These are phyloP conservation scores for Fusarium avenaceum DNA, from an alignment of 2,329 filamentous ascomycete species.

Conservation along the genomic window DNA sequence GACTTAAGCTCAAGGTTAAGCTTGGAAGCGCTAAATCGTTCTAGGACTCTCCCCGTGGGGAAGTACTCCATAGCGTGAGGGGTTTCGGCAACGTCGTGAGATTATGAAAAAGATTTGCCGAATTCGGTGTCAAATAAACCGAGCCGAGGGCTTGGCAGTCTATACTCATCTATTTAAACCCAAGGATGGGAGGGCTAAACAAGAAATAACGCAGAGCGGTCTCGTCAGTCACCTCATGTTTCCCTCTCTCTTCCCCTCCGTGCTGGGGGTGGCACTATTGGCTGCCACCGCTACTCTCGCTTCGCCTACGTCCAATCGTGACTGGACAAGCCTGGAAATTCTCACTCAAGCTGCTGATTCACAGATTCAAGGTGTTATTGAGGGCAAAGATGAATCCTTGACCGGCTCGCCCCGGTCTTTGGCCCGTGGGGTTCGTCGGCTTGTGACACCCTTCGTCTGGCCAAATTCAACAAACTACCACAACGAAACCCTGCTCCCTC, in stretches of 20 bases:
- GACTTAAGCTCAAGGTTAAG: no score
- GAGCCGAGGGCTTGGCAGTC: slow-evolving; percentile 28
- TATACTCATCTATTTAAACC: slow-evolving; percentile 6
- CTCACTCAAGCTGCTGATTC: slow-evolving; percentile 12
- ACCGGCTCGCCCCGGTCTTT: slow-evolving; percentile 16
- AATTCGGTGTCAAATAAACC: slow-evolving; percentile 16
- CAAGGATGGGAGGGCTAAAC: background rate
- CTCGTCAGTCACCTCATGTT: background rate
- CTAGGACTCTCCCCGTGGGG: background rate
- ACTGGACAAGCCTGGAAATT: slow-evolving; percentile 12
- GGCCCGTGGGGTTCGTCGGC: slow-evolving; percentile 15
- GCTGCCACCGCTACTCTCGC: background rate
- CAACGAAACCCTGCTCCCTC: slow-evolving; percentile 7
- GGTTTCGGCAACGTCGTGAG: background rate
- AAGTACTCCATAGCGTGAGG: background rate
- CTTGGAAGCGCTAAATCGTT: background rate
- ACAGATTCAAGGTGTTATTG: slow-evolving; percentile 1
- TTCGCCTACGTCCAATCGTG: background rate
- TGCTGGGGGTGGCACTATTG: background rate
- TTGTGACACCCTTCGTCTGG: slow-evolving; percentile 22
- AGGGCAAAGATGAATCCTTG: slow-evolving; percentile 9
- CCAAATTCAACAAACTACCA: slow-evolving; percentile 19
- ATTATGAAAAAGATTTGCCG: background rate
- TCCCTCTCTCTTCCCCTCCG: background rate
- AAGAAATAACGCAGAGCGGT: background rate